A percentile compares a stretch with the other conserved stretches of the same genome.
phyloP scores from a whole-genome alignment of 768 basidiomycete genomes.

The Clathrus columnatus region DNA sequence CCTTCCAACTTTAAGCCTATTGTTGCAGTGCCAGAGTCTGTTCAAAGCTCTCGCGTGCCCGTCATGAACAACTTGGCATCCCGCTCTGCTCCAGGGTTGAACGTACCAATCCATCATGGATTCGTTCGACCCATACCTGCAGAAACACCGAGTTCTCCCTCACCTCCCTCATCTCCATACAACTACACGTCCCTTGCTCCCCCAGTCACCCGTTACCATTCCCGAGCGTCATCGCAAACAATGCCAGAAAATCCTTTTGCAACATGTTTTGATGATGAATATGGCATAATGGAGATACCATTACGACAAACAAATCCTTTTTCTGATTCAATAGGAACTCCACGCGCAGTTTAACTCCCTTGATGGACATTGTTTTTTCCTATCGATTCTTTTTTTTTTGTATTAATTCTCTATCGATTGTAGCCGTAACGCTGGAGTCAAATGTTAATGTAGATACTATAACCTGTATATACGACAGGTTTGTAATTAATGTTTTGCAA shows the following conservation, averaged over 20 bases:
- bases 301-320: slow-evolving; percentile 1
- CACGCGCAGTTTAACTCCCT: not conserved
- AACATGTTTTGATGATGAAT: slow-evolving; percentile 10
- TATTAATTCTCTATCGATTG: not conserved
- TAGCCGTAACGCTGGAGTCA: not conserved
- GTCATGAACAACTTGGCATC: not conserved
- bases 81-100: not conserved
- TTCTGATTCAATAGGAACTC: not conserved
- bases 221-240: not conserved
- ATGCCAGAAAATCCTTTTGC: slow-evolving; percentile 3
- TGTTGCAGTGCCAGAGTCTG: not conserved
- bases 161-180: slow-evolving; percentile 2
- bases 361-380: not conserved
- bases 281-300: not conserved
- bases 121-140: slow-evolving; percentile 8
- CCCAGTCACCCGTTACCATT: not conserved
- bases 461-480: too few species aligned
- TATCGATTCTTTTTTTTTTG: not conserved
- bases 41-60: not conserved
- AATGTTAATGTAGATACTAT: too few species aligned
- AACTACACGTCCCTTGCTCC: not conserved
- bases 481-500: too few species aligned
- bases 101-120: slow-evolving; percentile 6
- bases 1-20: not conserved
- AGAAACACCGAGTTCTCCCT: slow-evolving; percentile 3